Conservation (phyloP, 1,284 basidiomycete genomes). For the Ceratobasidium sp. region DNA sequence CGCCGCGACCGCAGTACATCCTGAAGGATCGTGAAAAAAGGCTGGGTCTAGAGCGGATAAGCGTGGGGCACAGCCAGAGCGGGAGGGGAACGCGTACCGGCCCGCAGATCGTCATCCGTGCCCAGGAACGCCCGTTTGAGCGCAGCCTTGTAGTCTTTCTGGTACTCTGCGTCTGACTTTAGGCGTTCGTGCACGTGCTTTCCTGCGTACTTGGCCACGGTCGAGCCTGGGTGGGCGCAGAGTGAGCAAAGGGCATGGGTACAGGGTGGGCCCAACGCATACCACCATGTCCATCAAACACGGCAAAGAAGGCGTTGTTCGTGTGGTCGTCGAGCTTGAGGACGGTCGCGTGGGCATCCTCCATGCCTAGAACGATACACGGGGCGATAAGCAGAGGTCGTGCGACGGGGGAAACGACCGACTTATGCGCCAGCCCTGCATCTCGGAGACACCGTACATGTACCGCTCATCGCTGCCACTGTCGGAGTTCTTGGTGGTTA, state of each 20-base stretch:
- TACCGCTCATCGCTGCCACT: constrained; percentile 83
- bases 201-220: constrained; percentile 92
- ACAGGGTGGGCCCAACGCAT: constrained; percentile 56
- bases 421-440: constrained; percentile 99
- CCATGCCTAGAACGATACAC: constrained; percentile 96
- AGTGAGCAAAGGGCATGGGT: constrained; percentile 23
- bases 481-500: constrained; percentile 88
- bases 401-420: constrained; percentile 58
- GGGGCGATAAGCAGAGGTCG: constrained; percentile 28
- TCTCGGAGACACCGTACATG: constrained; percentile 90
- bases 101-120: constrained; percentile 94
- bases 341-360: constrained; percentile 93
- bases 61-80: background rate
- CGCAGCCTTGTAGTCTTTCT: constrained; percentile 78
- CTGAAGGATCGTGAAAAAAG: constrained; percentile 92
- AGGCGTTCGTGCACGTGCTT: constrained; percentile 89
- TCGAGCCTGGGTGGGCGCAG: constrained; percentile 70
- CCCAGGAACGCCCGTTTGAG: constrained; percentile 92
- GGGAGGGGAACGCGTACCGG: constrained; percentile 67
- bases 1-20: constrained; percentile 95
- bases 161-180: constrained; percentile 79
- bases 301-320: constrained; percentile 89
- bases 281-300: constrained; percentile 99
- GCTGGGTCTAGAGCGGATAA: constrained; percentile 73
- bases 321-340: constrained; percentile 74